Base-by-base conservation (phyloP, 495 filamentous ascomycete genomes). In the Hypoxylon intermedium region DNA sequence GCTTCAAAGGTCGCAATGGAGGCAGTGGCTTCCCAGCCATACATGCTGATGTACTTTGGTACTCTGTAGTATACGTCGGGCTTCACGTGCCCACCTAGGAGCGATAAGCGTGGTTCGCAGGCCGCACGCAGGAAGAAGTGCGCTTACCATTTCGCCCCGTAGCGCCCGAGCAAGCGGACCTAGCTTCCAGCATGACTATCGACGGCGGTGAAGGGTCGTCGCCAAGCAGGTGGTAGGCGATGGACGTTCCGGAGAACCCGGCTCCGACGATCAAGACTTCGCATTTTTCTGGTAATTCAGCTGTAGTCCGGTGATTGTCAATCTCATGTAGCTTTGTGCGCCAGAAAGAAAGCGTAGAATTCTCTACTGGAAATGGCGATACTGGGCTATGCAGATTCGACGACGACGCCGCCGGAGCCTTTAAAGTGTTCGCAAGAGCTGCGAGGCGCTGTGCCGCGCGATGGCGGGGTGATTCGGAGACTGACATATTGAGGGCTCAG, bases 1-100 rank as follows among this genome's bases (percentile, higher is more conserved):
- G 74, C 74, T 60, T 81, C 74, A 58, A 83, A 61, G 15, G 68
- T 40, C 6, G 71, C 75, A 43, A 82, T 78, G 44, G 71, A 74
- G 5, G 73, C 54, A 15, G 80, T 78, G 45, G 77, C 73, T 6
- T 61, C 67, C 9, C 63, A 37, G 18, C 75, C 75, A 0, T 74
- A 52, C 5, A 68, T 58, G 20, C 58, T 34, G 2, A 60, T 47
- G 59, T 79, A 71, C n/a, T 69, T 67, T 19, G 72, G 56, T 40
- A 81, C 76, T 13, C 67, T 68, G 0, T 74, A 74, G 53, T 81
- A 80, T 13, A 72, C 70, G 3, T 77, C 78, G 31, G 71, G 74
- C 65, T 81, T 81, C 12, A 76, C 79, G 54, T 81, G 77, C 12
- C 77, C 79, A 16, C 77, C 70, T 68, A 40, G 0, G 83, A 66